Evolutionary conservation across 164 flowering plant species (phyloP).

Genomic region (Chimonanthus praecox): DNA sequence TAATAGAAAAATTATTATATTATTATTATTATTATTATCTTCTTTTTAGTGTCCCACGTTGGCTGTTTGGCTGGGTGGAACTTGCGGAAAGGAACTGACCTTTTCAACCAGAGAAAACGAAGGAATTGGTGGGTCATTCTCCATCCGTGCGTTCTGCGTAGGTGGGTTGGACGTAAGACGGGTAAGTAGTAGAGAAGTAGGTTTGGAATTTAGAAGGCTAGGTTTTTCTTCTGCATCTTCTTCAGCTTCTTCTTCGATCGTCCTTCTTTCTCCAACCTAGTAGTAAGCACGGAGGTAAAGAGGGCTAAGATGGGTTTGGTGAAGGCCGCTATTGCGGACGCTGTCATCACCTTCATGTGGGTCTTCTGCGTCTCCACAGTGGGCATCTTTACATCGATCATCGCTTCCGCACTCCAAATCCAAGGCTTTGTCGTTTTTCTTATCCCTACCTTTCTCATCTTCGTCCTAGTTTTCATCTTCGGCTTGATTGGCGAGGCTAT

Average conservation of each 20-base stretch:
- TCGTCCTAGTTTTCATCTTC: constrained; percentile 46
- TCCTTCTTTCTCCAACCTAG: not conserved
- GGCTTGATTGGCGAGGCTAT: constrained; percentile 35
- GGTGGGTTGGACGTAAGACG: too few species aligned
- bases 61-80: too few species aligned
- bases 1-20: too few species aligned
- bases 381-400: constrained; percentile 36
- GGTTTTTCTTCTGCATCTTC: not conserved
- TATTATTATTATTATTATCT: too few species aligned
- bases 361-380: constrained; percentile 49
- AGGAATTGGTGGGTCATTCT: too few species aligned
- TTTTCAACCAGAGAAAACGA: too few species aligned
- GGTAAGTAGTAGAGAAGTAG: too few species aligned
- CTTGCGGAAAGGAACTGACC: too few species aligned
- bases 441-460: constrained; percentile 39
- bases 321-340: constrained; percentile 51
- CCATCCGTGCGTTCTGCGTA: too few species aligned
- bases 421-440: constrained; percentile 20
- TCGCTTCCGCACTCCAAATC: constrained; percentile 33
- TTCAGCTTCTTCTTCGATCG: not conserved
- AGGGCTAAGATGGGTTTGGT: constrained; percentile 8
- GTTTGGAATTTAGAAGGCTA: too few species aligned
- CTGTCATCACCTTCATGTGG: constrained; percentile 63
- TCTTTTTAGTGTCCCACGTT: too few species aligned
- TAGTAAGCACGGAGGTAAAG: not conserved